A percentile compares a stretch with the other conserved stretches of the same genome.
phyloP scores from a whole-genome alignment of 768 basidiomycete species.

The Naganishia onofrii region DNA sequence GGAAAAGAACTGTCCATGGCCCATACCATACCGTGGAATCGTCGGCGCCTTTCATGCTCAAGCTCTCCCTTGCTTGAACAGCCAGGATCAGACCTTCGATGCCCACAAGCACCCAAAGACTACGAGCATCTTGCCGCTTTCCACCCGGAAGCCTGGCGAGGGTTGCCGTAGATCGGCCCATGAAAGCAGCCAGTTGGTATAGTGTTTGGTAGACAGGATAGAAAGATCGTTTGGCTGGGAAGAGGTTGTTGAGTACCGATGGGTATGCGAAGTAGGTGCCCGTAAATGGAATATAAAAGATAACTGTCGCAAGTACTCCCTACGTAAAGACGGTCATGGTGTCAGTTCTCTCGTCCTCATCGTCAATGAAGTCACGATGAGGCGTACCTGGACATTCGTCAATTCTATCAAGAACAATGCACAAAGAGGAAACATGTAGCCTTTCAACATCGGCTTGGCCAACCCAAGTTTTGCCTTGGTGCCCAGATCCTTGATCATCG shows the following conservation, averaged over 20 bases:
- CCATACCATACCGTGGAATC: slow-evolving; percentile 22
- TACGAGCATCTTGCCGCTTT: slow-evolving; percentile 24
- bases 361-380: not conserved
- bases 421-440: slow-evolving; percentile 29
- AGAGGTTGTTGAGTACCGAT: slow-evolving; percentile 28
- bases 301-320: slow-evolving; percentile 30
- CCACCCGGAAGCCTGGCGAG: slow-evolving; percentile 29
- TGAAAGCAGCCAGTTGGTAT: slow-evolving; percentile 29
- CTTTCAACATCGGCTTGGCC: slow-evolving; percentile 24
- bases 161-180: slow-evolving; percentile 27
- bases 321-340: not conserved
- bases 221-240: slow-evolving; percentile 28
- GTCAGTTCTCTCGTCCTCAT: not conserved
- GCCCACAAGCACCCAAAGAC: slow-evolving; percentile 25
- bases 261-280: slow-evolving; percentile 24
- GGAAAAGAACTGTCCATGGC: slow-evolving; percentile 25
- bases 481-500: slow-evolving; percentile 31
- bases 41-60: slow-evolving; percentile 27
- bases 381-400: slow-evolving; percentile 28
- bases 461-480: slow-evolving; percentile 27
- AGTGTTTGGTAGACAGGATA: slow-evolving; percentile 30
- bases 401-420: slow-evolving; percentile 28
- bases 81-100: slow-evolving; percentile 25
- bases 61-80: slow-evolving; percentile 17
- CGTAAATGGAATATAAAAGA: slow-evolving; percentile 30